phyloP scores from a whole-genome alignment of 2,329 filamentous ascomycete species.

The Aureobasidium leucospermi region DNA sequence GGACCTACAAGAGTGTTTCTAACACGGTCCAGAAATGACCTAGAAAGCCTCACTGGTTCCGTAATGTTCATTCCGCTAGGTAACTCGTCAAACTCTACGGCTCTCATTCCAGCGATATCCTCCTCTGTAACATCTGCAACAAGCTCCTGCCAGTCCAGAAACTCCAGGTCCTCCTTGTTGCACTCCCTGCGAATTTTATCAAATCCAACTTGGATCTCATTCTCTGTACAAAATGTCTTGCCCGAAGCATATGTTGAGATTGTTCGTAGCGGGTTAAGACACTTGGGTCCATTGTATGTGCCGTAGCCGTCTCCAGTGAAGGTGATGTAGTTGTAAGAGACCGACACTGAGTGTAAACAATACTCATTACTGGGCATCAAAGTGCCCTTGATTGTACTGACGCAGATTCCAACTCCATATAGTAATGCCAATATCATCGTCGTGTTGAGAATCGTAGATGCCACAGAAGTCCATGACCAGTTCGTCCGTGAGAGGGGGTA shows the following conservation, averaged over 20 bases:
- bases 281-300: slow-evolving; percentile 5
- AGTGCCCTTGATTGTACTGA: not conserved
- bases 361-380: slow-evolving; percentile 7
- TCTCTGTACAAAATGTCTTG: not conserved
- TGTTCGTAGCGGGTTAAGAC: not conserved
- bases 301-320: not conserved
- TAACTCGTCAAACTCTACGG: slow-evolving; percentile 1
- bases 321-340: slow-evolving; percentile 3
- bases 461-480: not conserved
- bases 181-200: not conserved
- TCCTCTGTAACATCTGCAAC: not conserved
- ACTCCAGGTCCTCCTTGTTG: not conserved
- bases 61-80: not conserved
- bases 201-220: not conserved
- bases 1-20: not conserved
- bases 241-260: slow-evolving; percentile 2
- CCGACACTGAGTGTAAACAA: not conserved
- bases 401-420: not conserved
- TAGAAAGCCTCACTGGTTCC: not conserved
- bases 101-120: not conserved
- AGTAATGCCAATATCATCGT: not conserved
- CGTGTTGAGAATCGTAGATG: not conserved
- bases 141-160: not conserved
- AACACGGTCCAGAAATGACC: not conserved
- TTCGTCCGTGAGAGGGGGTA: not conserved